Evolutionary conservation across 2,329 filamentous ascomycete genomes (phyloP).

Genomic region (Periconia macrospinosa): DNA sequence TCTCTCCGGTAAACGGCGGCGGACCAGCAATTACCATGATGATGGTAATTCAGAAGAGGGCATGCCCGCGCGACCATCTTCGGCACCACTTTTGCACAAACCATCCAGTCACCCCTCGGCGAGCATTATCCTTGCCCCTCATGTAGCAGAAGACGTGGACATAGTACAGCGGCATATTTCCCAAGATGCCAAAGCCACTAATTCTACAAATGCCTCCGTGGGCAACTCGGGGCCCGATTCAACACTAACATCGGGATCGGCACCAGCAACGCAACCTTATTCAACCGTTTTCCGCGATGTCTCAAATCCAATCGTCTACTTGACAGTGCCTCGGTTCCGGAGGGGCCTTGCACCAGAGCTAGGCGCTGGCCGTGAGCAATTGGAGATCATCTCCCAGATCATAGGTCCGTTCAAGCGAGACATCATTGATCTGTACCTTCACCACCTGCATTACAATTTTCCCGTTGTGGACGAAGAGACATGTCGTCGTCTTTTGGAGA

Average conservation of each 20-base stretch:
- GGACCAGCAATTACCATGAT: conserved; percentile 23
- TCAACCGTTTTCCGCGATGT: conserved; percentile 53
- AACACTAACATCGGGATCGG: conserved; percentile 8
- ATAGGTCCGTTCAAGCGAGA: conserved; percentile 42
- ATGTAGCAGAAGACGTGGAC: conserved; percentile 46
- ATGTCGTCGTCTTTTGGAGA: conserved; percentile 34
- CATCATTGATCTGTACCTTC: conserved; percentile 51
- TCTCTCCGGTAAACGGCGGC: conserved; percentile 29
- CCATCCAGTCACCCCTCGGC: conserved; percentile 36
- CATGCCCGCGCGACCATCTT: conserved; percentile 20
- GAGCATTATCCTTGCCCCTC: conserved; percentile 44
- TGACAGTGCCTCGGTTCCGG: conserved; percentile 54
- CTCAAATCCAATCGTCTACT: conserved; percentile 45
- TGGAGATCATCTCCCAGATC: conserved; percentile 46
- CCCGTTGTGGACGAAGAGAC: conserved; percentile 45
- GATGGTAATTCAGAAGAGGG: conserved; percentile 9
- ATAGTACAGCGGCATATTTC: conserved; percentile 45
- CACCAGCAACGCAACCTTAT: conserved; percentile 45
- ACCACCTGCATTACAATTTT: conserved; percentile 40
- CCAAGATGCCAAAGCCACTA: conserved; percentile 20
- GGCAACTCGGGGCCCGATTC: background rate
- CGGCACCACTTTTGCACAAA: conserved; percentile 32
- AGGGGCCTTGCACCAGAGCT: conserved; percentile 45
- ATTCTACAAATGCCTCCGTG: background rate
- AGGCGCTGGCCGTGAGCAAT: conserved; percentile 41